Percentiles rank a stretch among this genome's conserved stretches.
phyloP scores from a whole-genome alignment of 73 alveolate species.

The Paramecium sonneborni region DNA sequence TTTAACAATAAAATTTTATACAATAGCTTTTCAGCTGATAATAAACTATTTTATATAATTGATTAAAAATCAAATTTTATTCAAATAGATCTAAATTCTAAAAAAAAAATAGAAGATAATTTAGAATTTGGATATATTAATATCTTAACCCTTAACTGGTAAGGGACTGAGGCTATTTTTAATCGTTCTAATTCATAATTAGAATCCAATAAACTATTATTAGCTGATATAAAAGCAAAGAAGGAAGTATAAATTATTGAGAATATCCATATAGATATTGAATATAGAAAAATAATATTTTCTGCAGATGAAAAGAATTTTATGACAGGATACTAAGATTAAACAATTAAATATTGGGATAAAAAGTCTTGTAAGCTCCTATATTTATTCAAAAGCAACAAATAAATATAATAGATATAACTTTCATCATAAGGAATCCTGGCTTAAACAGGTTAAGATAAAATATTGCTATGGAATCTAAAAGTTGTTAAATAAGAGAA shows the following conservation, averaged over 20 bases:
- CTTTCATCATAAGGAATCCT: neutral
- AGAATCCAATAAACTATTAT: neutral
- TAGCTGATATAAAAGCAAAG: neutral
- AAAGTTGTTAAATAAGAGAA: neutral
- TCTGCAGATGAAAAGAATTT: neutral
- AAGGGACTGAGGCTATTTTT: too few species aligned
- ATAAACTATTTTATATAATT: too few species aligned
- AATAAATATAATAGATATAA: neutral
- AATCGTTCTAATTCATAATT: too few species aligned
- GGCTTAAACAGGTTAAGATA: neutral
- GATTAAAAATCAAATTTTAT: too few species aligned
- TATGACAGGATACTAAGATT: neutral
- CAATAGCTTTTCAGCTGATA: too few species aligned
- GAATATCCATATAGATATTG: neutral
- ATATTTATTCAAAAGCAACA: neutral
- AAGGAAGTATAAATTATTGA: neutral
- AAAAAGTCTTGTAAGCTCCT: neutral
- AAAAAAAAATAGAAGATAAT: too few species aligned
- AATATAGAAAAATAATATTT: neutral
- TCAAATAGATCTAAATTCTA: too few species aligned
- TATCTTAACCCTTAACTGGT: too few species aligned
- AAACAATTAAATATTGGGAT: neutral
- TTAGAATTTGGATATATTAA: too few species aligned
- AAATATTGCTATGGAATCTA: neutral
- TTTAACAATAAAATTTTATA: too few species aligned